Evolutionary conservation across 306 rosid genomes (phyloP).

Genomic region (Mimosa pudica): DNA sequence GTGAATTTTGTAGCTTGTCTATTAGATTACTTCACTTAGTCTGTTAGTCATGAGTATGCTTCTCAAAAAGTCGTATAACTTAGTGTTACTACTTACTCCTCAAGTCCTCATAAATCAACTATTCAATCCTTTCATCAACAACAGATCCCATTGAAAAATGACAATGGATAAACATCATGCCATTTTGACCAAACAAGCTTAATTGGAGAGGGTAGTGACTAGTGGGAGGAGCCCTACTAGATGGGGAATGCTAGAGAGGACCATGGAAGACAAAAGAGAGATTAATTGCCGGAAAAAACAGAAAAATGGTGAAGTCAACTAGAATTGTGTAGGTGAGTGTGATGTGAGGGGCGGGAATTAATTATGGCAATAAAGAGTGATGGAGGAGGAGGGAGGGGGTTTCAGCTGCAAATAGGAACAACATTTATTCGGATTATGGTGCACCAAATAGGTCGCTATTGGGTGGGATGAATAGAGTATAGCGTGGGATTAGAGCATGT

Average conservation of each 20-base stretch:
- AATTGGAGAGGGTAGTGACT: background rate
- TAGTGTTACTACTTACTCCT: no score
- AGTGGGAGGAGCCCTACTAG: background rate
- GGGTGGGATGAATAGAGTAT: background rate
- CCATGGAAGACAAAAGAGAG: background rate
- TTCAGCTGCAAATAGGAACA: background rate
- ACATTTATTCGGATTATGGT: conserved; percentile 33
- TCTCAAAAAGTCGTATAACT: no score
- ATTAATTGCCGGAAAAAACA: background rate
- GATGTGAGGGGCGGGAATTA: background rate
- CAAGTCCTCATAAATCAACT: no score
- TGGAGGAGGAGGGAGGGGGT: background rate
- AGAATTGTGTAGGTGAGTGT: background rate
- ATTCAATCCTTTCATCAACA: no score
- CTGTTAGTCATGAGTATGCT: no score
- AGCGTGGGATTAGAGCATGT: conserved; percentile 33
- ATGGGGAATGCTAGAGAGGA: background rate
- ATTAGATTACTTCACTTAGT: no score
- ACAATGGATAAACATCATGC: background rate
- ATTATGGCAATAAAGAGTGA: background rate
- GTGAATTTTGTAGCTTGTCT: no score
- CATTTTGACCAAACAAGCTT: background rate
- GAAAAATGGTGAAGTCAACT: background rate
- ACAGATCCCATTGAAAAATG: no score
- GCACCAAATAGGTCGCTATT: conserved; percentile 40